phyloP scores from a whole-genome alignment of 1,284 basidiomycete genomes.

The Pascua guehoae region DNA sequence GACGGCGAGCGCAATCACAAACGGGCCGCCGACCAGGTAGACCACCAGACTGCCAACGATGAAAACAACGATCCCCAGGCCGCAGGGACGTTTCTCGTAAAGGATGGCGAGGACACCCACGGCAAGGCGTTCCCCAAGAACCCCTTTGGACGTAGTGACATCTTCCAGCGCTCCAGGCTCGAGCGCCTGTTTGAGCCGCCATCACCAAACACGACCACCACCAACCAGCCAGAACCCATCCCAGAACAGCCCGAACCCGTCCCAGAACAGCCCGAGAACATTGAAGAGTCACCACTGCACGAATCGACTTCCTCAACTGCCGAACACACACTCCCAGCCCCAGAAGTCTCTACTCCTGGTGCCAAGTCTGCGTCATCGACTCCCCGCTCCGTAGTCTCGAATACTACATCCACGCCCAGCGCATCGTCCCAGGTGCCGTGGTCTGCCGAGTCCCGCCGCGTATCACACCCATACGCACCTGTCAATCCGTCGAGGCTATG shows the following conservation, averaged over 20 bases:
- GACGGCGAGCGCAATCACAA: conserved; percentile 1
- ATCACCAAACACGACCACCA: conserved; percentile 52
- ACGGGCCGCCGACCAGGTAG: background rate
- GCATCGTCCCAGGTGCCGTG: background rate
- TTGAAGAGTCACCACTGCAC: too few relatives aligned
- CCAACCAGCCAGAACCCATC: too few relatives aligned
- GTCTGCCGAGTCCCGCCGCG: conserved; percentile 13
- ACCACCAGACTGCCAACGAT: background rate
- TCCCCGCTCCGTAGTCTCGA: too few relatives aligned
- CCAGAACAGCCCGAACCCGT: too few relatives aligned
- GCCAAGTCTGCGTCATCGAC: too few relatives aligned
- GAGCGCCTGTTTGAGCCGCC: conserved; percentile 90
- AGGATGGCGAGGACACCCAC: conserved; percentile 64
- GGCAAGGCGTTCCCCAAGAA: conserved; percentile 40
- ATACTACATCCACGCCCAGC: too few relatives aligned
- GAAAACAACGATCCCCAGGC: conserved; percentile 1
- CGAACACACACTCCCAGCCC: too few relatives aligned
- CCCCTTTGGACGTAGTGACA: conserved; percentile 57
- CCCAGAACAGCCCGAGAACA: too few relatives aligned
- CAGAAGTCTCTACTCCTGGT: too few relatives aligned
- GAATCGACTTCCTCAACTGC: too few relatives aligned
- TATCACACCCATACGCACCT: conserved; percentile 45
- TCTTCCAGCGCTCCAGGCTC: conserved; percentile 77
- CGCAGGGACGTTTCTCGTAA: conserved; percentile 72
- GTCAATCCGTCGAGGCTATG: conserved; percentile 42